Conservation (phyloP, 768 basidiomycete genomes). For the Podaxis sp. region DNA sequence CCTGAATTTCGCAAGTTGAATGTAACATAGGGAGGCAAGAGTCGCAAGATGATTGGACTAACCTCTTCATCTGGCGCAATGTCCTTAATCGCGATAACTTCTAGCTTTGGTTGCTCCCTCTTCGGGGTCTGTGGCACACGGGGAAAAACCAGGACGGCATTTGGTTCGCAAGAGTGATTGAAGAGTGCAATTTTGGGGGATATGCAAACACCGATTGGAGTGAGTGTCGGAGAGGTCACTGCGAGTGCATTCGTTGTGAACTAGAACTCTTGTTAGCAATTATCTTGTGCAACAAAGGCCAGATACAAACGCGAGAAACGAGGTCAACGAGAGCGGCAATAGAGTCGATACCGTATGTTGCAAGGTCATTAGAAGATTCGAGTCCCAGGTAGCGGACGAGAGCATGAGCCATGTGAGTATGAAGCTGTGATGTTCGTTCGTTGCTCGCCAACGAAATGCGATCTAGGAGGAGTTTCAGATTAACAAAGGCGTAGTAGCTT, state of each 20-base stretch:
- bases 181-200: conserved; percentile 78
- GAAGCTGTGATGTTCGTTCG: conserved; percentile 39
- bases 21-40: background rate
- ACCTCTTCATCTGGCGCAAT: conserved; percentile 76
- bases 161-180: conserved; percentile 88
- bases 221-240: conserved; percentile 72
- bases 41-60: conserved; percentile 10
- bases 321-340: conserved; percentile 66
- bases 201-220: conserved; percentile 82
- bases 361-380: conserved; percentile 57
- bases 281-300: background rate
- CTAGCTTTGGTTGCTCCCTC: conserved; percentile 58
- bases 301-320: conserved; percentile 62
- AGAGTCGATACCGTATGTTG: conserved; percentile 53
- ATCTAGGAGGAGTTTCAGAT: conserved; percentile 39
- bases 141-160: conserved; percentile 92
- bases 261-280: conserved; percentile 36
- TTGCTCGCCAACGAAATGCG: conserved; percentile 45
- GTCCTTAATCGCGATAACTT: conserved; percentile 68
- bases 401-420: conserved; percentile 72
- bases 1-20: conserved; percentile 37
- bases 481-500: background rate
- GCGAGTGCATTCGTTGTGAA: conserved; percentile 93
- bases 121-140: conserved; percentile 35
- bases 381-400: conserved; percentile 71